Percentiles rank a stretch among this genome's conserved stretches.
These are phyloP conservation scores for Afroboletus lepidellus DNA, from an alignment of 1,284 basidiomycete genomes.

Conservation along the genomic window DNA sequence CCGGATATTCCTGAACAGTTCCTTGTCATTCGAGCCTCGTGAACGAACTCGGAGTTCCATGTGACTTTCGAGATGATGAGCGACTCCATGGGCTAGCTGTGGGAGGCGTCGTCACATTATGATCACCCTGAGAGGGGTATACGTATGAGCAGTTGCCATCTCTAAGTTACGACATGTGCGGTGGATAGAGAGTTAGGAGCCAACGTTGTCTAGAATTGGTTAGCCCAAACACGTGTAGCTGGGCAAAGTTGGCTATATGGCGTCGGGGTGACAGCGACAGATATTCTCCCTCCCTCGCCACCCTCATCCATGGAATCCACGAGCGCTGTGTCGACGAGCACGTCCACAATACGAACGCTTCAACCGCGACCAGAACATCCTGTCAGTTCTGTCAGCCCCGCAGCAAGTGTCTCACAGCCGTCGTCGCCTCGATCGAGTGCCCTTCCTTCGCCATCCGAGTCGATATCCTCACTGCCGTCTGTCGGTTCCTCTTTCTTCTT, in stretches of 20 bases:
- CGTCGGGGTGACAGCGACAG: not conserved
- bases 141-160: no score
- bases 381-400: conserved; percentile 36
- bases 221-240: conserved; percentile 35
- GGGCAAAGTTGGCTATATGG: conserved; percentile 16
- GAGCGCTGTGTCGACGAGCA: conserved; percentile 23
- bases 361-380: conserved; percentile 23
- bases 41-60: conserved; percentile 4
- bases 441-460: conserved; percentile 53
- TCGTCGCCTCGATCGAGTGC: conserved; percentile 48
- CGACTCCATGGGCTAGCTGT: no score
- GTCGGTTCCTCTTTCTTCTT: conserved; percentile 76
- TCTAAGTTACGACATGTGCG: no score
- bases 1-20: conserved; percentile 72
- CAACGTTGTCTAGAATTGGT: conserved; percentile 8
- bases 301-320: conserved; percentile 25
- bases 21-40: conserved; percentile 51
- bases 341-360: conserved; percentile 24
- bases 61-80: not conserved
- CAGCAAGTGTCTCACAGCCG: conserved; percentile 26
- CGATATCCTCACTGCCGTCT: conserved; percentile 68
- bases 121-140: not conserved
- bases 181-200: not conserved
- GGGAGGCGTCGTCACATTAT: not conserved
- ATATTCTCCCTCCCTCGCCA: not conserved